Evolutionary conservation across 345 rosid genomes (phyloP), one percentile per base, ranked within the genome.

Genomic region (Syzygium grande): DNA sequence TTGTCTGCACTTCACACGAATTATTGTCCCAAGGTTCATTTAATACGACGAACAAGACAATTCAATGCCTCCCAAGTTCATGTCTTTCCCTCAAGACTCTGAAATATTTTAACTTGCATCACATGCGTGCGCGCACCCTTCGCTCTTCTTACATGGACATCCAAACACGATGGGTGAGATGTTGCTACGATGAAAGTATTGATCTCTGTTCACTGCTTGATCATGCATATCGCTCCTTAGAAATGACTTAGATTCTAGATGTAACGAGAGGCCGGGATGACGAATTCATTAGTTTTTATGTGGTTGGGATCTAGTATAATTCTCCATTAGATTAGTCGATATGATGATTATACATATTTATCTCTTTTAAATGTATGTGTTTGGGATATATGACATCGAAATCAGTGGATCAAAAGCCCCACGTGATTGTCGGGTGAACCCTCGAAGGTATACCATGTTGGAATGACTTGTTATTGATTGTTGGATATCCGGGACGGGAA

Each of bases 21-120:
- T 38, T 85, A 55, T 85, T 58, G 87, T 61, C 79, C 87, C 87
- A 27, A 49, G 23, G 87, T 86, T 61, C 87, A 61, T 86, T 86
- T 25, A 86, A 86, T 61, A n/a, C 86, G 22, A 23, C 23, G 51
- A 41, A 56, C 80, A 86, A 61, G 87, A 61, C 83, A 19, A 73
- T 73, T 73, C 14, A 38, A 19, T 73, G 23, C 5, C 83, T 73
- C 49, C 4, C 38, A 11, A 34, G 41, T 19, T 34, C 13, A 4
- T 61, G 4, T 29, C 34, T 8, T 4, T 34, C 4, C 79, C 83
- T 10, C 46, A 9, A 2, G 83, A 0, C 49, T 4, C 79, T 38
- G 19, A 19, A 0, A 38, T 73, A 9, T 73, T 19, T 73, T 21
- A 38, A 38, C 80, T 73, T 73, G 11, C 14, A 9, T 73, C 49